Evolutionary conservation across 257 asterid species (phyloP), one percentile per base, ranked within the genome.

Genomic region (Salvia rosmarinus): DNA sequence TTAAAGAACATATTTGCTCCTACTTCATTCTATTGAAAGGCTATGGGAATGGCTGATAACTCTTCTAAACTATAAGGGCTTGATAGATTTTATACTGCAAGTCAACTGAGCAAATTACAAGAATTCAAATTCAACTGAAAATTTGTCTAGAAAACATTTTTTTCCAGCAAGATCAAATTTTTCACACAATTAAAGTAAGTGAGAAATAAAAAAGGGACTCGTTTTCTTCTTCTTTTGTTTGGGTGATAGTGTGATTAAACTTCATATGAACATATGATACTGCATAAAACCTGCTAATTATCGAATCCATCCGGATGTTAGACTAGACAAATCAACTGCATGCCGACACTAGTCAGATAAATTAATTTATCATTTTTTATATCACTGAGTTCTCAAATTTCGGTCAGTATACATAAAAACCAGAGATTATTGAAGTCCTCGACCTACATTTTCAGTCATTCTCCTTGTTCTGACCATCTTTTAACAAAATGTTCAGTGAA

Each of bases 121-220:
- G 46, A 21, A n/a, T 10, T 3, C 44, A 25, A 57, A 71, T 7
- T 64, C 44, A 37, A 50, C 42, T 16, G 39, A 43, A 51, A 28
- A 30, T n/a, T 25, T 44, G 35, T 19, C 80, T 52, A 67, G 54
- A 71, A 59, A 16, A 54, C 0, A n/a, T n/a, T 52, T 64, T 44
- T 37, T 63, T 47, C 52, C 54, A 9, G 6, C 52, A 30, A 57
- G 59, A 67, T 0, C 70, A 32, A 9, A 39, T 8, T 43, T 52
- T 65, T 44, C 19, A 20, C 25, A 21, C 6, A 30, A 17, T 14
- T 54, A n/a, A 54, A 76, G 40, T 9, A 17, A 28, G 19, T 5
- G 34, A 62, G n/a, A 4, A 2, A 14, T 44, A 9, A 73, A 2
- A 40, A 60, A 4, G 28, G 19, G 11, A 35, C 30, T 1, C 39